phyloP scores from a whole-genome alignment of 805 yeast genomes.

The Starmerella roubikii region DNA sequence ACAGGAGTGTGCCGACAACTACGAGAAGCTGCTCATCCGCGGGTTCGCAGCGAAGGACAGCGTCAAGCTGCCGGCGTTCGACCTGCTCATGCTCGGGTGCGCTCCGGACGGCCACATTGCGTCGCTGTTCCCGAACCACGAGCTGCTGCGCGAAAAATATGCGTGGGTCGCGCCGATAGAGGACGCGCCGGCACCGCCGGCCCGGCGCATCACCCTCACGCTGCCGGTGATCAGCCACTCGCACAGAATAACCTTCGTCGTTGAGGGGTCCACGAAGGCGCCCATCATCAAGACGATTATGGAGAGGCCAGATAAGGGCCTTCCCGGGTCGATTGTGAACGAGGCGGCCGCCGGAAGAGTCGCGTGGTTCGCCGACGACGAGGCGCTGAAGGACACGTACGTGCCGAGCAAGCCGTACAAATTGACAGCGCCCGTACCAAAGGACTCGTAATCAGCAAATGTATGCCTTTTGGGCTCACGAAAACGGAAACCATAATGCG shows the following conservation, averaged over 20 bases:
- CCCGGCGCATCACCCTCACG: conserved; percentile 73
- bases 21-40: conserved; percentile 71
- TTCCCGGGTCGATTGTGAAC: conserved; percentile 85
- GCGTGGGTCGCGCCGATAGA: conserved; percentile 94
- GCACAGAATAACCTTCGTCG: conserved; percentile 83
- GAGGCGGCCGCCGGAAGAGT: conserved; percentile 96
- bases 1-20: conserved; percentile 86
- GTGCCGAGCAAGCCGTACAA: conserved; percentile 61
- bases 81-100: conserved; percentile 80
- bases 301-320: conserved; percentile 94
- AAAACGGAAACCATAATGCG: too few species aligned
- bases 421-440: conserved; percentile 36
- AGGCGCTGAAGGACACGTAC: conserved; percentile 69
- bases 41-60: conserved; percentile 95
- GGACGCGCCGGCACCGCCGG: conserved; percentile 82
- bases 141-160: conserved; percentile 69
- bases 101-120: conserved; percentile 99
- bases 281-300: conserved; percentile 79
- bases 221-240: conserved; percentile 93
- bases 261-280: conserved; percentile 91
- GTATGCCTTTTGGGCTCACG: too few species aligned
- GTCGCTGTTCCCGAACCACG: conserved; percentile 88
- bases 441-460: too few species aligned
- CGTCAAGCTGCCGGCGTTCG: conserved; percentile 90
- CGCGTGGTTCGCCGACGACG: conserved; percentile 94